These are phyloP conservation scores for Physcia stellaris DNA, from an alignment of 495 filamentous ascomycete genomes.

Conservation along the genomic window DNA sequence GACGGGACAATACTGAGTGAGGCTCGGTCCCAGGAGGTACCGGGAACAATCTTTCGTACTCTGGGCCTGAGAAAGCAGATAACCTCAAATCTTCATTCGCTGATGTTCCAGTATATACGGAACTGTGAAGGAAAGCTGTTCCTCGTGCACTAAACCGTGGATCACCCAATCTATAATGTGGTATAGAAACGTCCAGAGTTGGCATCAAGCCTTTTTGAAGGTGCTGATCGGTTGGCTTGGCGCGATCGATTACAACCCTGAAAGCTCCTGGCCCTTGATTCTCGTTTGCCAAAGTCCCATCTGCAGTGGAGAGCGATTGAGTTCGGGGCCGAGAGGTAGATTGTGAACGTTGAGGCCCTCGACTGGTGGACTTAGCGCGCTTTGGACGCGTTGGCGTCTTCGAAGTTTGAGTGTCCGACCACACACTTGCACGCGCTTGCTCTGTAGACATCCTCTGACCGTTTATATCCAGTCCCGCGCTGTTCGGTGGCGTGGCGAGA, in stretches of 20 bases:
- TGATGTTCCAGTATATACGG: conserved; percentile 42
- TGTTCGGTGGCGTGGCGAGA: conserved; percentile 37
- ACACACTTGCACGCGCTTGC: conserved; percentile 13
- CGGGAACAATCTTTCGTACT: conserved; percentile 29
- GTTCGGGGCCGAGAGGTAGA: conserved; percentile 7
- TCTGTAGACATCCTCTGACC: conserved; percentile 19
- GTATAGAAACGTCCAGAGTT: conserved; percentile 66
- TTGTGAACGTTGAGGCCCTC: conserved; percentile 19
- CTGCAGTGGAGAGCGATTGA: conserved; percentile 19
- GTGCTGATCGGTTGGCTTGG: conserved; percentile 53
- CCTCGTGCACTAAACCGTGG: conserved; percentile 69
- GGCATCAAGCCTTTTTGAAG: conserved; percentile 44
- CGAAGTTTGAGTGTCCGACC: conserved; percentile 20
- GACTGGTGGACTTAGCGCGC: conserved; percentile 17
- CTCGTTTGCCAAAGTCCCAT: conserved; percentile 23
- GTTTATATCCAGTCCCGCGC: conserved; percentile 36
- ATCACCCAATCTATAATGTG: conserved; percentile 73
- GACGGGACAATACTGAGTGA: conserved; percentile 22
- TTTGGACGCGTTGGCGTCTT: conserved; percentile 18
- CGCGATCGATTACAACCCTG: conserved; percentile 74
- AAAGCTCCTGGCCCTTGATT: conserved; percentile 46
- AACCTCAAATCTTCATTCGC: conserved; percentile 39
- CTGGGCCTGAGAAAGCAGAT: conserved; percentile 37
- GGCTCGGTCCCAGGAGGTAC: conserved; percentile 23
- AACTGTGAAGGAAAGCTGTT: conserved; percentile 69